Evolutionary conservation across 202 grass and related monocot species (phyloP).

Genomic region (Zizania palustris): DNA sequence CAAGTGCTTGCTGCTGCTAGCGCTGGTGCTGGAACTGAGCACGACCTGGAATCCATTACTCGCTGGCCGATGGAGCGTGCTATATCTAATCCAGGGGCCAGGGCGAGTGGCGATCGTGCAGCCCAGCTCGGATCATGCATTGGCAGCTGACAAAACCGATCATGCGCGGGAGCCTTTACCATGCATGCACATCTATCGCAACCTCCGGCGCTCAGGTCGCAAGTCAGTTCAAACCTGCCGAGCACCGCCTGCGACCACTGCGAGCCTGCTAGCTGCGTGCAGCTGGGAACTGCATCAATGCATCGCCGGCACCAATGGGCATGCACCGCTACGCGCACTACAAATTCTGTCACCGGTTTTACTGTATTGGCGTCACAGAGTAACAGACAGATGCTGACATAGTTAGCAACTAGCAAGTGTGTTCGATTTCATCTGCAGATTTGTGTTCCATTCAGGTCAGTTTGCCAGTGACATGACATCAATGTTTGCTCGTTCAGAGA

Average conservation of each 20-base stretch:
- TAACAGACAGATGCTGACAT: too few species aligned
- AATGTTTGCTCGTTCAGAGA: background rate
- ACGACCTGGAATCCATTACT: constrained; percentile 38
- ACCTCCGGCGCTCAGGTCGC: background rate
- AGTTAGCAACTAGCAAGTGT: too few species aligned
- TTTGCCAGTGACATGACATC: background rate
- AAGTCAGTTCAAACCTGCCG: constrained; percentile 30
- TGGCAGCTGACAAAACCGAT: background rate
- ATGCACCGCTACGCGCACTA: background rate
- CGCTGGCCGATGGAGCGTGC: background rate
- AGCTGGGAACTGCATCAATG: background rate
- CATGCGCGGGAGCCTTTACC: constrained; percentile 23
- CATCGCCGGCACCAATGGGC: background rate
- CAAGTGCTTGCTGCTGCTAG: constrained; percentile 6
- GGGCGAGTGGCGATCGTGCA: constrained; percentile 18
- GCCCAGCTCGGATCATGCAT: constrained; percentile 28
- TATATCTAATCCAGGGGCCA: background rate
- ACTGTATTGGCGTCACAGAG: too few species aligned
- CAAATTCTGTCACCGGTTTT: too few species aligned
- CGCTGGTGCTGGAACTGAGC: constrained; percentile 9
- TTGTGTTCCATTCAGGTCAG: background rate
- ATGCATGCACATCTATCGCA: constrained; percentile 26
- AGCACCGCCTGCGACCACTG: too few species aligned
- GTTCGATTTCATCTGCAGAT: too few species aligned
- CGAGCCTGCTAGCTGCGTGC: too few species aligned